A percentile compares a stretch with the other conserved stretches of the same genome.
Evolutionary conservation across 1,139 yeast species (phyloP).

Genomic region (Sporopachydermia cereana): DNA sequence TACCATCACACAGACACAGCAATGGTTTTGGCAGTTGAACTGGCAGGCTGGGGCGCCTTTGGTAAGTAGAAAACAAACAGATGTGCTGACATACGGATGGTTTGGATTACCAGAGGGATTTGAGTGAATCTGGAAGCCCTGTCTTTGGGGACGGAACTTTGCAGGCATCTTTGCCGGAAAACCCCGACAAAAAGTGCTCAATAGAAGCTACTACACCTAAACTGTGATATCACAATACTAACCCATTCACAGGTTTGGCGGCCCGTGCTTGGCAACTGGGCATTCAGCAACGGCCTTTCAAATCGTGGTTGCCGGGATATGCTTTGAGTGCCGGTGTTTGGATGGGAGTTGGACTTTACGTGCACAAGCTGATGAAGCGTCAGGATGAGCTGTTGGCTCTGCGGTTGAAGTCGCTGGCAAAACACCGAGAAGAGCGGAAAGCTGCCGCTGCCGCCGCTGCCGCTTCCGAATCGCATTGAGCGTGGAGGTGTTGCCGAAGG

Average conservation of each 20-base stretch:
- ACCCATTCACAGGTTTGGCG: background rate
- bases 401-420: background rate
- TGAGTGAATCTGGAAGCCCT: no score
- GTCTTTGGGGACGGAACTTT: no score
- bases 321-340: background rate
- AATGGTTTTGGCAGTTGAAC: background rate
- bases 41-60: slow-evolving; percentile 2
- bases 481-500: no score
- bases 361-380: background rate
- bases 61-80: background rate
- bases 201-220: no score
- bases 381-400: background rate
- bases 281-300: background rate
- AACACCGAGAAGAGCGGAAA: background rate
- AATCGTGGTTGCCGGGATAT: background rate
- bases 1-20: no score
- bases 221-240: no score
- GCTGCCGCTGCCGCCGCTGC: slow-evolving; percentile 1
- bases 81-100: no score
- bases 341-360: background rate
- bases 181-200: no score
- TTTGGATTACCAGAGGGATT: no score
- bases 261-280: background rate
- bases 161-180: no score
- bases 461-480: background rate